Conservation (phyloP, 306 rosid genomes). For the Aeschynomene evenia region DNA sequence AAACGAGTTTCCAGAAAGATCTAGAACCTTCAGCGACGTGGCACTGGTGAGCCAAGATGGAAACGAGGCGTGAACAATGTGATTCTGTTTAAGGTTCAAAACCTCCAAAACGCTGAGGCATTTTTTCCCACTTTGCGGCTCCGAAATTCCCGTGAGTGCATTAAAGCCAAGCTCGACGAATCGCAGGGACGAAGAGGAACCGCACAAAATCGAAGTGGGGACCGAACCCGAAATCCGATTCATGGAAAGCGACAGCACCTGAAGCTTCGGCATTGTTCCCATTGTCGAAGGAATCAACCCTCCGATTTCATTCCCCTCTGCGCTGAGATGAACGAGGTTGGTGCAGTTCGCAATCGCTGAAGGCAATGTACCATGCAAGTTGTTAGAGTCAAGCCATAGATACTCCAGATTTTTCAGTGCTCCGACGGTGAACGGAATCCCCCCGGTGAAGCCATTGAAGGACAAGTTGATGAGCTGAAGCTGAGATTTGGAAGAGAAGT, state of each 20-base stretch:
- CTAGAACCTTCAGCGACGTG: conserved; percentile 47
- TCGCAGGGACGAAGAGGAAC: conserved; percentile 42
- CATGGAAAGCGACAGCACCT: conserved; percentile 59
- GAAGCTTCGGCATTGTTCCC: conserved; percentile 59
- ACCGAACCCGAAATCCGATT: conserved; percentile 63
- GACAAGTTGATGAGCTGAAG: conserved; percentile 65
- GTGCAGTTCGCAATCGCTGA: conserved; percentile 70
- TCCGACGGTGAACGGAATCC: conserved; percentile 53
- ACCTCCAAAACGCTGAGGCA: conserved; percentile 51
- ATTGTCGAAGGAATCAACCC: conserved; percentile 68
- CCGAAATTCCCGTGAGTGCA: conserved; percentile 60
- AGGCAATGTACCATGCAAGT: conserved; percentile 61
- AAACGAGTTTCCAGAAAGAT: conserved; percentile 69
- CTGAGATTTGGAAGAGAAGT: conserved; percentile 47
- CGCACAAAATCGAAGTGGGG: conserved; percentile 56
- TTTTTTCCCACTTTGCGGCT: conserved; percentile 41
- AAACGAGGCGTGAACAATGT: conserved; percentile 40
- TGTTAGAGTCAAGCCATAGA: conserved; percentile 61
- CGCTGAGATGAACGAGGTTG: conserved; percentile 56
- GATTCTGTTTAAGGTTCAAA: conserved; percentile 55
- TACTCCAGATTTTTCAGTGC: conserved; percentile 45
- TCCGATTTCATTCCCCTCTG: conserved; percentile 52
- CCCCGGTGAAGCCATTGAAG: conserved; percentile 58
- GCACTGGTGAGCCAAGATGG: conserved; percentile 64
- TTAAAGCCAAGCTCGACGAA: conserved; percentile 55